Evolutionary conservation across 2,329 filamentous ascomycete species (phyloP), one percentile per base, ranked within the genome.

Genomic region (Fusarium miscanthi): DNA sequence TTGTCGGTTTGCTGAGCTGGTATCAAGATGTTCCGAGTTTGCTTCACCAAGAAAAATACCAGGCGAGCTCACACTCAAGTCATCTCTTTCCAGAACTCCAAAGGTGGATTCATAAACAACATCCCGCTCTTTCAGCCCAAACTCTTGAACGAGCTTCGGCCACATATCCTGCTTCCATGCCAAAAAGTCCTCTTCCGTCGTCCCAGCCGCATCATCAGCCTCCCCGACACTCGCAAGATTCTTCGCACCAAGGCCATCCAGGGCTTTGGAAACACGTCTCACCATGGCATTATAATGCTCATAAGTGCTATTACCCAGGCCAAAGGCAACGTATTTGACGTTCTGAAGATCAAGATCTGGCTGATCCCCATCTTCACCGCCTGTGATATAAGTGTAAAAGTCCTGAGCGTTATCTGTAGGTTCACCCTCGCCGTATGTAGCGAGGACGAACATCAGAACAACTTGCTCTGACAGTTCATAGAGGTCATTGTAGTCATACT

Each of bases 161-260:
- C 57, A 59, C 57, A 59, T 59, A 21, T 42, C 46, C 12, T 59
- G 57, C n/a, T 59, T 59, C 57, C 57, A 59, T 0, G 57, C 31
- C 37, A 59, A 4, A n/a, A 59, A 59, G 37, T 59, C 57, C 6
- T 59, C 57, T 19, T 59, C 46, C 4, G 57, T 59, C 1, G 57
- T 59, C 0, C 57, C 57, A 19, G 35, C 33, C 1, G 57, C 57
- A 25, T 59, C 57, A 14, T 59, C 57, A 2, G 57, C 57, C 8
- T 59, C 57, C 3, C 57, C 57, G 8, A 59, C 23, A n/a, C 8
- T 2, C n/a, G 46, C 57, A 12, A 59, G 30, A 14, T 54, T 59
- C 27, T 21, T 38, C 23, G 57, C 57, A 11, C 46, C 57, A 8
- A 59, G 57, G 0, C 21, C 14, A 16, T 35, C 37, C 46, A 60